Base-by-base conservation (phyloP, 305 asterid genomes). In the Stenogyne calaminthoides region DNA sequence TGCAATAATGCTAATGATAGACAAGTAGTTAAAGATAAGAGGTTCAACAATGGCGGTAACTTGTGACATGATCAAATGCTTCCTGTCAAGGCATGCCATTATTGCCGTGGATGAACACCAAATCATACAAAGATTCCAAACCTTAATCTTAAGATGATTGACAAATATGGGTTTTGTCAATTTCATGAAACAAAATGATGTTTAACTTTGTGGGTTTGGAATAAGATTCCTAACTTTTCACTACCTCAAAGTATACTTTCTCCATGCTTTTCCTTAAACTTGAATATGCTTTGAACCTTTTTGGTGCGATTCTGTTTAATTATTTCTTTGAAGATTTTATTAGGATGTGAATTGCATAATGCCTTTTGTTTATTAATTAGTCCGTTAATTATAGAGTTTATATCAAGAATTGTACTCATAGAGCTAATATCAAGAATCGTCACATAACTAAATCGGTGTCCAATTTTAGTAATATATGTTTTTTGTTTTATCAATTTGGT, bases 191-290 rank as follows among this genome's bases (percentile, higher is more conserved):
- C 11, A 16, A 61, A 49, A 7, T 56, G 73, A 46, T 64, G 59
- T 56, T 59, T 69, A 56, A 56, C 19, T 67, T 22, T 39, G 82
- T 77, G 73, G 83, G 70, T 34, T 82, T 75, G 70, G 91, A 83
- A 87, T 84, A 20, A 72, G 83, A 85, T 85, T 81, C 92, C 76
- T 39, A 67, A 73, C 84, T 81, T 81, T 80, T 73, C 71, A 54
- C 59, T 16, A 16, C 72, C 77, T 63, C 76, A 78, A 80, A 81
- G 80, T 34, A 67, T 70, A 47, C 76, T 49, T 60, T 47, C 54
- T 57, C 36, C 51, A 19, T 47, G 63, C 67, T 77, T 77, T 74
- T 46, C 81, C 29, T 75, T 67, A 9, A 54, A 9, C 76, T 64
- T 77, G 69, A 72, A 77, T 67, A 9, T 40, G 46, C 6, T 32